phyloP scores from a whole-genome alignment of 2,329 filamentous ascomycete species.

The Fonsecaea erecta region DNA sequence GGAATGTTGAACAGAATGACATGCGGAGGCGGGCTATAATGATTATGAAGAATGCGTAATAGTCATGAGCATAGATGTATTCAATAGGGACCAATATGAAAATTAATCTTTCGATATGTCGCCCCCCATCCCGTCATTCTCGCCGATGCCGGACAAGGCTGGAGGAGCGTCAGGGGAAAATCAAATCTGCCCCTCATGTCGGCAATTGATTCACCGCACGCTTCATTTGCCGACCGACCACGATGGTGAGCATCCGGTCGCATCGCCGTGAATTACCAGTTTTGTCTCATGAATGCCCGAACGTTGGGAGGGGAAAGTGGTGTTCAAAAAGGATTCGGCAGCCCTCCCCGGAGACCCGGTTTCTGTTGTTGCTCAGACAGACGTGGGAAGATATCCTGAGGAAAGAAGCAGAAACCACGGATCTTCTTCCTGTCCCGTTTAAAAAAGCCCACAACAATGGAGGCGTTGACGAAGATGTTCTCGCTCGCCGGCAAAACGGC shows the following conservation, averaged over 20 bases:
- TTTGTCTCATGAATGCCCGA: neutral
- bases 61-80: neutral
- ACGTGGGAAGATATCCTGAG: neutral
- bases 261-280: constrained; percentile 10
- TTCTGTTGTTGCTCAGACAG: neutral
- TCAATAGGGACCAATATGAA: neutral
- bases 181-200: constrained; percentile 17
- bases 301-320: neutral
- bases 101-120: no score
- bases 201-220: neutral
- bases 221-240: constrained; percentile 11
- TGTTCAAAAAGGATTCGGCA: neutral
- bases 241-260: neutral
- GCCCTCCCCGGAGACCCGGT: neutral
- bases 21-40: neutral
- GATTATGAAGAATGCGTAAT: neutral
- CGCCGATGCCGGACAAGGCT: constrained; percentile 12
- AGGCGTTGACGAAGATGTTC: constrained; percentile 33
- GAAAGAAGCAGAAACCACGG: neutral
- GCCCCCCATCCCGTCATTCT: no score
- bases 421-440: neutral
- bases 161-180: neutral
- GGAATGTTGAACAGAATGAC: neutral
- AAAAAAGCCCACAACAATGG: constrained; percentile 10
- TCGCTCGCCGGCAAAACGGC: constrained; percentile 48